Percentiles rank a stretch among this genome's conserved stretches.
Evolutionary conservation across 139 green algal genomes (phyloP).

Genomic region (Desmodesmus armatus): DNA sequence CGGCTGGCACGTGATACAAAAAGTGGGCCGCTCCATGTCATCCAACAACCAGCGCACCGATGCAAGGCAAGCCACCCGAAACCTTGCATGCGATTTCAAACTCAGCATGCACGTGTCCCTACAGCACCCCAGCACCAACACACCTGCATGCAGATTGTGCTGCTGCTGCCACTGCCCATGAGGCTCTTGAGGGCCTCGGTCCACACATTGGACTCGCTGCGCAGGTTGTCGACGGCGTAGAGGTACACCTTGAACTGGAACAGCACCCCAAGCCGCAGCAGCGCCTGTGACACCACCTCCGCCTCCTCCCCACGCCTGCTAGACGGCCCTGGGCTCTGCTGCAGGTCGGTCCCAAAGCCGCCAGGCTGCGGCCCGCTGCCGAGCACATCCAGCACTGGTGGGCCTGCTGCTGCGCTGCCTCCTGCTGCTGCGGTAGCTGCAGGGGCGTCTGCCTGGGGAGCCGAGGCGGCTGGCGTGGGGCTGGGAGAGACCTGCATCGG

Average conservation of each 20-base stretch:
- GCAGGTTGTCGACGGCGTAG: conserved; percentile 36
- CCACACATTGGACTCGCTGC: conserved; percentile 39
- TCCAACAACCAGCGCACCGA: no score
- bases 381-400: not conserved
- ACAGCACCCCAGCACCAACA: no score
- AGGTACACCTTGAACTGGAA: conserved; percentile 61
- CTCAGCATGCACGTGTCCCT: no score
- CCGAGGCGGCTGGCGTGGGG: not conserved
- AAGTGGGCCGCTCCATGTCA: no score
- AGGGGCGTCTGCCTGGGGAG: not conserved
- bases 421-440: not conserved
- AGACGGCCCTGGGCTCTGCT: not conserved
- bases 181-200: conserved; percentile 44
- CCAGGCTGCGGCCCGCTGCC: not conserved
- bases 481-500: not conserved
- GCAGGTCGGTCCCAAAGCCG: not conserved
- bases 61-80: no score
- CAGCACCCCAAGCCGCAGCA: conserved; percentile 43
- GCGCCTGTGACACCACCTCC: conserved; percentile 49
- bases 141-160: conserved; percentile 25
- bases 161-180: conserved; percentile 12
- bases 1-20: no score
- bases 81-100: no score
- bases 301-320: conserved; percentile 53
- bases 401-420: not conserved